Percentiles rank a stretch among this genome's conserved stretches.
phyloP scores from a whole-genome alignment of 768 basidiomycete genomes.

The Pulveroboletus sp. region DNA sequence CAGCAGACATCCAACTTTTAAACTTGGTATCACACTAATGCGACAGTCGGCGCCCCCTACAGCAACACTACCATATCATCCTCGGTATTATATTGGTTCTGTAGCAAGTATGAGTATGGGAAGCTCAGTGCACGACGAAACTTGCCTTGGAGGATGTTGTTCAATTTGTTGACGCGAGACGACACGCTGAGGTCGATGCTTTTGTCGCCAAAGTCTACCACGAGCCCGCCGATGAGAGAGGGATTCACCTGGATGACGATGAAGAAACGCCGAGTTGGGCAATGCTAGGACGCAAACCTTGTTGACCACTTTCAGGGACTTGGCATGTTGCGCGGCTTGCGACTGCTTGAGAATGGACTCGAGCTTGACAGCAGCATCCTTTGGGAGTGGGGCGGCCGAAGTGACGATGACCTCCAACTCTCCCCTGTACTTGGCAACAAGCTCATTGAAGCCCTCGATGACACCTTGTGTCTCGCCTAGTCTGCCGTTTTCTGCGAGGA shows the following conservation, averaged over 20 bases:
- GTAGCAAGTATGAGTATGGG: conserved; percentile 11
- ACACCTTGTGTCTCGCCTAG: conserved; percentile 80
- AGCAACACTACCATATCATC: not conserved
- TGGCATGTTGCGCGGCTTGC: conserved; percentile 80
- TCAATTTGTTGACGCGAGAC: conserved; percentile 92
- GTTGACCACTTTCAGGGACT: conserved; percentile 85
- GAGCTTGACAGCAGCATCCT: conserved; percentile 68
- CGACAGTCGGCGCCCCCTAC: not conserved
- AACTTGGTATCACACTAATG: conserved; percentile 3
- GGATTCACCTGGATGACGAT: conserved; percentile 71
- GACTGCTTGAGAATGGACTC: conserved; percentile 85
- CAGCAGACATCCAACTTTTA: conserved; percentile 9
- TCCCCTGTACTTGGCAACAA: conserved; percentile 85
- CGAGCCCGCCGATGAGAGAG: conserved; percentile 82
- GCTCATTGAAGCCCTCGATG: conserved; percentile 86
- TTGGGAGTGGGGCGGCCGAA: conserved; percentile 76
- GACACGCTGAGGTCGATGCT: conserved; percentile 94
- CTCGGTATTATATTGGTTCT: conserved; percentile 24
- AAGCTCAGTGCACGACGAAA: conserved; percentile 6
- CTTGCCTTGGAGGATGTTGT: conserved; percentile 80
- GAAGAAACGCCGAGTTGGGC: not conserved
- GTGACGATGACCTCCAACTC: conserved; percentile 92
- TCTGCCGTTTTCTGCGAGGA: conserved; percentile 92
- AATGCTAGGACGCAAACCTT: conserved; percentile 52
- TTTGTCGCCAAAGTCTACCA: conserved; percentile 98